phyloP scores from a whole-genome alignment of 495 filamentous ascomycete genomes.

The Saxophila tyrrhenica region DNA sequence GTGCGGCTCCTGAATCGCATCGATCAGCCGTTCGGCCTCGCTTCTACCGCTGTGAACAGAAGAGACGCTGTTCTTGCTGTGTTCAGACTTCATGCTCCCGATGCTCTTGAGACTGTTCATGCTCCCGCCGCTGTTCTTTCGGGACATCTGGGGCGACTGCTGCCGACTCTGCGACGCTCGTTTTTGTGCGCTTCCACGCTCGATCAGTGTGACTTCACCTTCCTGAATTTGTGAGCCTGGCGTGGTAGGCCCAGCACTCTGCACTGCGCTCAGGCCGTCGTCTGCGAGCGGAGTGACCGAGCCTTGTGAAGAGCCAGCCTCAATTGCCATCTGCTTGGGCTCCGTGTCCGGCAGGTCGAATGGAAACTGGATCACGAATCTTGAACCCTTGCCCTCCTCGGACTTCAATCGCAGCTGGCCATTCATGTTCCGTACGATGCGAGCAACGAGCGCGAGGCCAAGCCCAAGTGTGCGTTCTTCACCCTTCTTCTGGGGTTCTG shows the following conservation, averaged over 20 bases:
- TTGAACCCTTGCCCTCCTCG: constrained; percentile 72
- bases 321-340: constrained; percentile 14
- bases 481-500: constrained; percentile 12
- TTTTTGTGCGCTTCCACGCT: constrained; percentile 24
- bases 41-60: constrained; percentile 42
- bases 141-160: background rate
- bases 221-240: constrained; percentile 17
- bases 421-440: constrained; percentile 79
- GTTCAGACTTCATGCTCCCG: constrained; percentile 42
- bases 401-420: constrained; percentile 83
- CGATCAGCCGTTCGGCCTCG: constrained; percentile 64
- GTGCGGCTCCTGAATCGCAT: constrained; percentile 57
- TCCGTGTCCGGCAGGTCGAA: constrained; percentile 50
- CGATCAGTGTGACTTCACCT: constrained; percentile 49
- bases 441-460: constrained; percentile 74
- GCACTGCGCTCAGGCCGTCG: background rate
- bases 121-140: constrained; percentile 32
- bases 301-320: constrained; percentile 10
- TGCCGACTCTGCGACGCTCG: background rate
- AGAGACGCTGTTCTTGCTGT: constrained; percentile 34
- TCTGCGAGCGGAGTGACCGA: constrained; percentile 19
- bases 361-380: constrained; percentile 63
- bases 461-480: constrained; percentile 53
- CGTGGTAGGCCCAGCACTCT: constrained; percentile 10
- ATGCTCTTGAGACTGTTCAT: constrained; percentile 33